Evolutionary conservation across 495 filamentous ascomycete genomes (phyloP).

Genomic region (Hypoxylon subgilvum): DNA sequence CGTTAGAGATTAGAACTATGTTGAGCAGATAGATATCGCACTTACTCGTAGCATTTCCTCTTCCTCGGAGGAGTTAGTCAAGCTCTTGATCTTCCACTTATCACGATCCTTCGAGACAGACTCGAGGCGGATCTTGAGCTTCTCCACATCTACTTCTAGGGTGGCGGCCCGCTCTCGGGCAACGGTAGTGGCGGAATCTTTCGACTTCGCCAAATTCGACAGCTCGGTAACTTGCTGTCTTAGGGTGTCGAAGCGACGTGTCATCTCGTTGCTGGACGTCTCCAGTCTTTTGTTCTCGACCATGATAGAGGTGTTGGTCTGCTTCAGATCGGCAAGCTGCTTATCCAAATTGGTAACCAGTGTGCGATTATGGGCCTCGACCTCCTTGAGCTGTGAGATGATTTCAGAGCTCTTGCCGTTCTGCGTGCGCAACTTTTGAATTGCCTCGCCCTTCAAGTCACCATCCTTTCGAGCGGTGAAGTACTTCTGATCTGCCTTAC

Average conservation of each 20-base stretch:
- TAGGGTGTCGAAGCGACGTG: conserved; percentile 70
- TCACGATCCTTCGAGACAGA: conserved; percentile 79
- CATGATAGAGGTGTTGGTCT: conserved; percentile 69
- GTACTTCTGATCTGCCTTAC: conserved; percentile 96
- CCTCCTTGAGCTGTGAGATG: conserved; percentile 88
- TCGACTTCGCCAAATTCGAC: conserved; percentile 69
- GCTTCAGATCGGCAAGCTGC: conserved; percentile 80
- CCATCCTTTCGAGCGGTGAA: conserved; percentile 93
- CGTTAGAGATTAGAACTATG: conserved; percentile 16
- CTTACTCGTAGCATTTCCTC: conserved; percentile 84
- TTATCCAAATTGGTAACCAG: conserved; percentile 87
- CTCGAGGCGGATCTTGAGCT: conserved; percentile 71
- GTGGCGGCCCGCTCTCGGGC: conserved; percentile 66
- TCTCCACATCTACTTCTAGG: conserved; percentile 73
- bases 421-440: conserved; percentile 76
- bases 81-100: conserved; percentile 78
- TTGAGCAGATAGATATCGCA: conserved; percentile 17
- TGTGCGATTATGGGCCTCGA: conserved; percentile 66
- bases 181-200: conserved; percentile 68
- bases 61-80: conserved; percentile 79
- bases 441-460: conserved; percentile 78
- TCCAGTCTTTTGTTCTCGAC: conserved; percentile 74
- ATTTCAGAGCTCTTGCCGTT: conserved; percentile 92
- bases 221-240: conserved; percentile 79
- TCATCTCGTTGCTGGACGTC: conserved; percentile 69